A percentile compares a stretch with the other conserved stretches of the same genome.
phyloP scores from a whole-genome alignment of 73 alveolate species.

The Stentor coeruleus region DNA sequence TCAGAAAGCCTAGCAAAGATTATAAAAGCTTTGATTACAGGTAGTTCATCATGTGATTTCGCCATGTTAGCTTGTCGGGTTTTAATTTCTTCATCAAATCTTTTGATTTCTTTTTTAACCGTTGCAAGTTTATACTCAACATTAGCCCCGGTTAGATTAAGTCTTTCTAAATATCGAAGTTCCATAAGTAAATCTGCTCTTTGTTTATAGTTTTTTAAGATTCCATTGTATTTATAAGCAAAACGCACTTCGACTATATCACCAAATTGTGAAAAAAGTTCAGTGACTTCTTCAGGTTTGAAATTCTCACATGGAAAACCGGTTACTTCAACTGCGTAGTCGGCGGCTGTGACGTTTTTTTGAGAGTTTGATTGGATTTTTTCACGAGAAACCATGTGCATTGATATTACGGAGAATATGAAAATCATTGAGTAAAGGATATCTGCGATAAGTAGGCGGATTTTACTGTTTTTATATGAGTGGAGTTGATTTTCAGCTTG shows the following conservation, averaged over 20 bases:
- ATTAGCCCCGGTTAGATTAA: not conserved
- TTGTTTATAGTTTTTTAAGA: not conserved
- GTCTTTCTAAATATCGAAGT: not conserved
- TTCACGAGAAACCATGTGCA: not conserved
- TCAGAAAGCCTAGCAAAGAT: not conserved
- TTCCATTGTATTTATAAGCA: slow-evolving; percentile 9
- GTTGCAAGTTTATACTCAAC: not conserved
- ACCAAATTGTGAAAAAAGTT: slow-evolving; percentile 12
- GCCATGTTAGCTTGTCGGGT: not conserved
- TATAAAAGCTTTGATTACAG: not conserved
- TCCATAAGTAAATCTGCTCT: slow-evolving; percentile 8
- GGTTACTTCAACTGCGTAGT: slow-evolving; percentile 31
- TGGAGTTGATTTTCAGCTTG: not conserved
- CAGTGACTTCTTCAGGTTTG: slow-evolving; percentile 7
- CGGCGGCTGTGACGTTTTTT: slow-evolving; percentile 10
- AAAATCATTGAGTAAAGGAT: not conserved
- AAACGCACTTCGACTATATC: not conserved
- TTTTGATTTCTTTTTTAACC: not conserved
- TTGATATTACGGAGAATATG: not conserved
- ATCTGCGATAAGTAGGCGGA: not conserved
- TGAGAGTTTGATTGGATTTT: not conserved
- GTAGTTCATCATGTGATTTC: not conserved
- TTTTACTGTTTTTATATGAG: not conserved
- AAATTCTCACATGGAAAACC: slow-evolving; percentile 8
- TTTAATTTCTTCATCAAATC: not conserved